Conservation (phyloP, 2,329 filamentous ascomycete genomes). For the Coniochaeta prunicola region DNA sequence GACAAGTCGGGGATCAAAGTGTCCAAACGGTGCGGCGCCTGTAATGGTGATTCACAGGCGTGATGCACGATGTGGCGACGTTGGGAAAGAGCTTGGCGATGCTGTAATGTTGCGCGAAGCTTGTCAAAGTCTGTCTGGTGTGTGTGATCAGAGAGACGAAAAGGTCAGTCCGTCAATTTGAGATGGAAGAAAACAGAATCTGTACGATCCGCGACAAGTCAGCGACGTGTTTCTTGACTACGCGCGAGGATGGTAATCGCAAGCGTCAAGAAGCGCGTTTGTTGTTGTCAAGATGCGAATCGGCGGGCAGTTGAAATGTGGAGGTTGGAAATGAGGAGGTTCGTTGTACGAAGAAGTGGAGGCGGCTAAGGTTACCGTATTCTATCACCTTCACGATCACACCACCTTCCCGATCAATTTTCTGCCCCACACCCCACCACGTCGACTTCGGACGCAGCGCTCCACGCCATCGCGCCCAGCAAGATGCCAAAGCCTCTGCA, state of each 20-base stretch:
- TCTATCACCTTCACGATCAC: no score
- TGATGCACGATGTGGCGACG: slow-evolving; percentile 1
- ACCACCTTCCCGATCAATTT: no score
- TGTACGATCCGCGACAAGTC: neutral
- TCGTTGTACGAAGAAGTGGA: neutral
- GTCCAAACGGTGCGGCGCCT: neutral
- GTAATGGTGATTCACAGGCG: neutral
- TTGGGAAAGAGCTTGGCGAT: neutral
- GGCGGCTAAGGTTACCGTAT: no score
- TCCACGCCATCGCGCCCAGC: no score
- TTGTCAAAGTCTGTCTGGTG: neutral
- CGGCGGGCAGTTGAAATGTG: neutral
- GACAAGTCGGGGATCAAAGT: neutral
- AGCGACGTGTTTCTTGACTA: neutral
- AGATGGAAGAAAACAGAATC: neutral
- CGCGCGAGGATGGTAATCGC: neutral
- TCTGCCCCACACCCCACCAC: no score
- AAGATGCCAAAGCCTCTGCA: no score
- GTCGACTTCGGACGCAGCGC: no score
- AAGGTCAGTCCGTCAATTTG: neutral
- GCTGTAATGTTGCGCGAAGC: neutral
- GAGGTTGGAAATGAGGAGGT: slow-evolving; percentile 1
- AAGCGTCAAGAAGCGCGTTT: neutral
- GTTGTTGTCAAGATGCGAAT: neutral
- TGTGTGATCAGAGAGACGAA: neutral